Evolutionary conservation across 352 stramenopile genomes (phyloP).

Genomic region (Pythium dissimile): DNA sequence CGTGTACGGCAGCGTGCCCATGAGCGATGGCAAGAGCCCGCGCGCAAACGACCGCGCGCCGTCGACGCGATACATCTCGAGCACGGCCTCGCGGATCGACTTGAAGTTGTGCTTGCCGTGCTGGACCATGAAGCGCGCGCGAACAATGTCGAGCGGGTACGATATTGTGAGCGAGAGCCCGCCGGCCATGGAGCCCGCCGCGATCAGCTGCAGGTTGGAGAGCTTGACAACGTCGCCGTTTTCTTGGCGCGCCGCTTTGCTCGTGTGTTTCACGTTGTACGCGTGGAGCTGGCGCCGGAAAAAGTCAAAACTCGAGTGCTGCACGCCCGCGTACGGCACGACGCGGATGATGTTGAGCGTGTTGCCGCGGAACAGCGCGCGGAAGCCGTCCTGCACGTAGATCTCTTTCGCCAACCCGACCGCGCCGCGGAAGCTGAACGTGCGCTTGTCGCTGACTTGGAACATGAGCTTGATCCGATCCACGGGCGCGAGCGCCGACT

Average conservation of each 20-base stretch:
- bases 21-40: conserved; percentile 68
- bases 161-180: conserved; percentile 67
- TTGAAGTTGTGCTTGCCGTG: conserved; percentile 74
- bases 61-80: conserved; percentile 75
- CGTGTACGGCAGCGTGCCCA: conserved; percentile 84
- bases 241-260: conserved; percentile 16
- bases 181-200: conserved; percentile 66
- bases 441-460: conserved; percentile 69
- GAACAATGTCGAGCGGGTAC: conserved; percentile 82
- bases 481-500: conserved; percentile 67
- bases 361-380: conserved; percentile 68
- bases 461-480: conserved; percentile 87
- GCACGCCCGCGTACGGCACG: conserved; percentile 71
- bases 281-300: conserved; percentile 78
- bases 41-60: conserved; percentile 63
- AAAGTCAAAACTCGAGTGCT: conserved; percentile 85
- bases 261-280: conserved; percentile 62
- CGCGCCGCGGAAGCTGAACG: conserved; percentile 77
- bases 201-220: conserved; percentile 71
- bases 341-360: conserved; percentile 79
- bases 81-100: conserved; percentile 63
- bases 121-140: conserved; percentile 85
- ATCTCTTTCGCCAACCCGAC: conserved; percentile 56
- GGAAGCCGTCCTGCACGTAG: conserved; percentile 66
- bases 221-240: conserved; percentile 50